Evolutionary conservation across 352 stramenopile genomes (phyloP).

Genomic region (Pythium aphanidermatum): DNA sequence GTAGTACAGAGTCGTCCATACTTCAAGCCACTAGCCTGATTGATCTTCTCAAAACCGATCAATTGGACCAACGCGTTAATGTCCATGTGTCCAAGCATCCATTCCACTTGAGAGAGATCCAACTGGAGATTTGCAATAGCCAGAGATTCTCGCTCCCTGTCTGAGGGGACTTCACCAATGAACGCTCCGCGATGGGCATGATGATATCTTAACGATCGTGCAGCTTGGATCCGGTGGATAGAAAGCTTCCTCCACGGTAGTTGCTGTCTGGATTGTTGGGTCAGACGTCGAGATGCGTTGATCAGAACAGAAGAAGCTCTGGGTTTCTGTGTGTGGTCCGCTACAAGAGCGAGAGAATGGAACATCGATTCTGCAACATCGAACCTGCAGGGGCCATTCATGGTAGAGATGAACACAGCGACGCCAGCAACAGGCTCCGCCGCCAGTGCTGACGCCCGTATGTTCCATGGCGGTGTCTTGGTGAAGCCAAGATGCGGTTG

Average conservation of each 20-base stretch:
- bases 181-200: not conserved
- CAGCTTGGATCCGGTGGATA: constrained; percentile 35
- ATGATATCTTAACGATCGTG: constrained; percentile 12
- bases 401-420: constrained; percentile 20
- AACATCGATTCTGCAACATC: not conserved
- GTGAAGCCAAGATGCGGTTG: not conserved
- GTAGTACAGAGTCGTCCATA: too few species aligned
- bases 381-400: not conserved
- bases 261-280: constrained; percentile 33
- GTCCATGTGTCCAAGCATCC: constrained; percentile 5
- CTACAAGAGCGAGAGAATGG: constrained; percentile 1
- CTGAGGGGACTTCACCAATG: not conserved
- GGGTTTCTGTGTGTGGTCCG: not conserved
- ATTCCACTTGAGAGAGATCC: constrained; percentile 22
- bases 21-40: too few species aligned
- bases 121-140: constrained; percentile 21
- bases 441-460: constrained; percentile 22
- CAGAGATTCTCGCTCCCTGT: constrained; percentile 5
- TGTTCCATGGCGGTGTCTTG: constrained; percentile 17
- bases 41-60: too few species aligned
- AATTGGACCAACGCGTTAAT: too few species aligned
- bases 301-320: constrained; percentile 2
- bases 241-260: constrained; percentile 59
- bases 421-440: constrained; percentile 15
- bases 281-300: constrained; percentile 1